Evolutionary conservation across 176 grass and related monocot genomes (phyloP), one percentile per base, ranked within the genome.

Genomic region (Cenchrus americanus): DNA sequence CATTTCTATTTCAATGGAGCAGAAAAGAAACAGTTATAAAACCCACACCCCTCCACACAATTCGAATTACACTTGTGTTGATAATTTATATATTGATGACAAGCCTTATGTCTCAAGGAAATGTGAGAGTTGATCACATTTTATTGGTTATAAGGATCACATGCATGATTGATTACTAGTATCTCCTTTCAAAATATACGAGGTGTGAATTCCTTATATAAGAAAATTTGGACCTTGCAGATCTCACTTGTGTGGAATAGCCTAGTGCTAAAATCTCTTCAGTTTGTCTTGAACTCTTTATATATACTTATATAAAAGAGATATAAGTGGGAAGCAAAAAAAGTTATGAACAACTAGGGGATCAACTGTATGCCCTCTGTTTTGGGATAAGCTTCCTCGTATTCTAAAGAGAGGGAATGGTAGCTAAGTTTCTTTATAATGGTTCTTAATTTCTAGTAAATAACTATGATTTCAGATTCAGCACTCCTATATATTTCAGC

Each of bases 41-140:
- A 52, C 50, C 50, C 50, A 52, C 50, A 52, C 50, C 50, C 14
- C 14, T 17, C 49, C 14, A 53, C 51, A 53, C 5, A 53, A 53
- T 53, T 60, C 57, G 23, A 23, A 60, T 60, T 60, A 7, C 37
- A 51, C 18, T 54, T 75, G 71, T 85, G 34, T 34, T 6, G 19
- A 64, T 69, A 77, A 62, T 23, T 80, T 66, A 8, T 81, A 75
- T 84, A 26, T 61, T 79, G 23, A 23, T 46, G 37, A 26, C 17
- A 73, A 72, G 19, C 60, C 15, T 66, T 80, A 55, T 43, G 8
- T 27, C n/a, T 63, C 21, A 58, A 58, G 64, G 12, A 77, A 73
- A 66, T 84, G 57, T 65, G 48, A 55, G 2, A 67, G 49, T n/a
- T 60, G 19, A 79, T 88, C 52, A 51, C 10, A 37, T 70, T 67